Evolutionary conservation across 106 monocot species (phyloP).

Genomic region (Vanilla planifolia): DNA sequence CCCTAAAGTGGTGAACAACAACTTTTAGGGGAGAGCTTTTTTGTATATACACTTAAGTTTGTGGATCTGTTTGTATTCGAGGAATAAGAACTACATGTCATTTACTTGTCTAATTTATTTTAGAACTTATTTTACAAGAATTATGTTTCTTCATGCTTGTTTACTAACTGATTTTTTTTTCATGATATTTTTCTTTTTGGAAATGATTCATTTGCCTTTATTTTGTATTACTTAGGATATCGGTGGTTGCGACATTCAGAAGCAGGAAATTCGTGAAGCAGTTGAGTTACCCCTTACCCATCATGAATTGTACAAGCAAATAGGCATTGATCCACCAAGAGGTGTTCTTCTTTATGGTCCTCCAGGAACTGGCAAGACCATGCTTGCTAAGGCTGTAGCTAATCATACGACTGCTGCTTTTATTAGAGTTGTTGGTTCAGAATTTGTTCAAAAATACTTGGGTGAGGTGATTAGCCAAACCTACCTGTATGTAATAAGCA

Average conservation of each 20-base stretch:
- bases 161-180: no score
- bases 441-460: constrained; percentile 99
- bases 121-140: no score
- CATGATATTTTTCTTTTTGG: no score
- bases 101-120: no score
- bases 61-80: no score
- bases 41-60: no score
- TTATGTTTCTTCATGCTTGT: no score
- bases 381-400: constrained; percentile 96
- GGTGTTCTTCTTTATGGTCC: constrained; percentile 96
- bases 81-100: no score
- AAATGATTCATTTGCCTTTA: background rate
- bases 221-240: constrained; percentile 62
- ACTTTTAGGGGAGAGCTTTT: no score
- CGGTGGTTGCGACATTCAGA: constrained; percentile 98
- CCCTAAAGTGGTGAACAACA: no score
- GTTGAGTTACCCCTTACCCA: constrained; percentile 93
- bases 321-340: constrained; percentile 93
- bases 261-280: constrained; percentile 93
- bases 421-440: constrained; percentile 89
- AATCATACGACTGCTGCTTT: constrained; percentile 95
- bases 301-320: constrained; percentile 91
- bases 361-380: constrained; percentile 94
- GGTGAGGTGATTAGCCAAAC: constrained; percentile 94
- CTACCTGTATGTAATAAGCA: no score